Percentiles rank a stretch among this genome's conserved stretches.
phyloP scores from a whole-genome alignment of 306 rosid species.

The Glycine tomentella region DNA sequence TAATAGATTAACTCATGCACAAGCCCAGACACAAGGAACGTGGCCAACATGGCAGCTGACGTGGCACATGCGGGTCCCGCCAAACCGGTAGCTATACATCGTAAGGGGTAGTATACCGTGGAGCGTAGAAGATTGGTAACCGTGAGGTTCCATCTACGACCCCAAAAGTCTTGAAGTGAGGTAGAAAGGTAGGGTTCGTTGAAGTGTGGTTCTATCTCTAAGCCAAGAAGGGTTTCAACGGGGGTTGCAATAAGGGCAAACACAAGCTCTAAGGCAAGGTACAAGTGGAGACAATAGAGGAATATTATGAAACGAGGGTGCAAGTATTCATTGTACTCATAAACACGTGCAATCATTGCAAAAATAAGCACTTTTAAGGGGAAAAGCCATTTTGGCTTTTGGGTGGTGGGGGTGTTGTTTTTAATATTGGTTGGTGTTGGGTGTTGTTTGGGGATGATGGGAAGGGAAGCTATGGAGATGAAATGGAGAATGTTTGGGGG shows the following conservation, averaged over 20 bases:
- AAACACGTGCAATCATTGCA: too few relatives aligned
- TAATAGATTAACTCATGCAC: conserved; percentile 68
- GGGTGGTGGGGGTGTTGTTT: too few relatives aligned
- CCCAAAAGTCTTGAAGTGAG: neutral
- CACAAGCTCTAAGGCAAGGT: neutral
- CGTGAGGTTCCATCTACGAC: neutral
- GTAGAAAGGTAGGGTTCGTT: neutral
- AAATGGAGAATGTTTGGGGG: conserved; percentile 56
- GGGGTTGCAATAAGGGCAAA: neutral
- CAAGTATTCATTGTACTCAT: neutral
- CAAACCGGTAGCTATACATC: neutral
- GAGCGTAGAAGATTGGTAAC: neutral
- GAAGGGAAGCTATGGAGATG: conserved; percentile 68
- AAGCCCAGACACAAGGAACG: conserved; percentile 58
- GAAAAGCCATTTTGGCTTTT: too few relatives aligned
- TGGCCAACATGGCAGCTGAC: conserved; percentile 24
- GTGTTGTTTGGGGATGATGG: conserved; percentile 53
- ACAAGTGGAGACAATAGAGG: neutral
- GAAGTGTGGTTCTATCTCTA: neutral
- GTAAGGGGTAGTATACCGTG: neutral
- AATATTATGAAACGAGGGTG: neutral
- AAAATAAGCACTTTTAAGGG: too few relatives aligned
- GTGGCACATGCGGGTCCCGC: neutral
- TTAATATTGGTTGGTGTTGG: neutral
- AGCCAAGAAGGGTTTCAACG: neutral